Conservation (phyloP, 2,329 filamentous ascomycete genomes). For the Alternaria longipes region DNA sequence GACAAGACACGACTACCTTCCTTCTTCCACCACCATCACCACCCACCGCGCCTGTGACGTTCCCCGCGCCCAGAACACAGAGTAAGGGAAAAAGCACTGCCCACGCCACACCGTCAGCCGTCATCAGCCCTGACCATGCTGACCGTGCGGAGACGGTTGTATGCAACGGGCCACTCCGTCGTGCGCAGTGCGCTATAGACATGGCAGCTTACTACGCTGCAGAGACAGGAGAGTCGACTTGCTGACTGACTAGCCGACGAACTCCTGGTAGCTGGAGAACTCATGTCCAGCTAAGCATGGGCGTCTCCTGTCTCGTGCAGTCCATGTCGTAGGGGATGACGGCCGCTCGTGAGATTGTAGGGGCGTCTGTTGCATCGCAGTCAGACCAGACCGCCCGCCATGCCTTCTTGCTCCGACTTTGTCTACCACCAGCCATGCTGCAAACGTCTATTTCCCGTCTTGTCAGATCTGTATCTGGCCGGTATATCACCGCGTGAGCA, state of each 20-base stretch:
- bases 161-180: constrained; percentile 10
- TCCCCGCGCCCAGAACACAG: constrained; percentile 12
- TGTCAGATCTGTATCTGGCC: constrained; percentile 11
- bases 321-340: constrained; percentile 15
- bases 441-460: constrained; percentile 8
- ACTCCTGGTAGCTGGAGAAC: too few species aligned
- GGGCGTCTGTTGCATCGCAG: constrained; percentile 3
- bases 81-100: constrained; percentile 23
- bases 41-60: not conserved
- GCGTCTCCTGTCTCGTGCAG: constrained; percentile 8
- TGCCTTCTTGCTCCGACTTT: not conserved
- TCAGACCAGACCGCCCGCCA: constrained; percentile 15
- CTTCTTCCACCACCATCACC: not conserved
- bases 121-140: constrained; percentile 19
- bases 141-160: constrained; percentile 9
- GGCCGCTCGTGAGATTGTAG: constrained; percentile 24
- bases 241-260: not conserved
- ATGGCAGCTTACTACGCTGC: not conserved
- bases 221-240: not conserved
- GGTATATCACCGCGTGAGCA: constrained; percentile 11
- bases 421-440: not conserved
- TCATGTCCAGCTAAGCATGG: not conserved
- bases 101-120: constrained; percentile 19
- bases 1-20: not conserved
- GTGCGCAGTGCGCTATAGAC: not conserved